Base-by-base conservation (phyloP, 2,329 filamentous ascomycete species). In the Kalmusia sp. region DNA sequence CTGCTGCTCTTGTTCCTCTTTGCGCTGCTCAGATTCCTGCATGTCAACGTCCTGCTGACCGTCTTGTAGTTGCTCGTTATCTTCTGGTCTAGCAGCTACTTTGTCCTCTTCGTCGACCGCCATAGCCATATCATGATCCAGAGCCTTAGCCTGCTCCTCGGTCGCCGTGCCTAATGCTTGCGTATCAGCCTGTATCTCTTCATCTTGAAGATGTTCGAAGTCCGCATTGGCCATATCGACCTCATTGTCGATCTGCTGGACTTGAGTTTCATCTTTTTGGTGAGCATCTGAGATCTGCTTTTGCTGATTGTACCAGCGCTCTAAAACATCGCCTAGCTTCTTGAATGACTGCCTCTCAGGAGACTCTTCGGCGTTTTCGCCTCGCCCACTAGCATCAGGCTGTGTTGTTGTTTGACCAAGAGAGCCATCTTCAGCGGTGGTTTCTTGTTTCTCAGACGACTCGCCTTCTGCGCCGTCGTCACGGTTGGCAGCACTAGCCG, bases 161-260 rank as follows among this genome's bases (percentile, higher is more conserved):
- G 86, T 90, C 4, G 93, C 91, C 33, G 90, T 88, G 28, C 95
- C 96, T 67, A 99, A 84, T 12, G 95, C 95, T 76, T 99, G 95
- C 1, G 92, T 87, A 70, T 97, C 93, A n/a, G 89, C 85, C 49
- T 88, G 83, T 24, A 87, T 85, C 25, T 95, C 84, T 55, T 97
- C 91, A 61, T 97, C 87, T 55, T 89, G 88, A 3, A 98, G 80
- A 75, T 99, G 95, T 77, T 98, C 92, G 69, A 97, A 97, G 69
- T 97, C 92, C n/a, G 85, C 85, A 68, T 88, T 83, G 8, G 84
- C 82, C 81, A 91, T 89, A 57, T 95, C 87, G n/a, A 87, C 80
- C 54, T 90, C 85, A 58, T 82, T 63, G 71, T 78, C 60, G 77
- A 71, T 68, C 38, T 76, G 70, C 53, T 76, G 68, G 46, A 80